Conservation (phyloP, 176 grass and related monocot species). For the Triticum aestivum region IWGSC_CS_RefSeq_v2.1 NC_057799.1:59116544-59117043, state of each 20-base stretch:
- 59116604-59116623: slow-evolving; percentile 30
- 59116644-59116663: not conserved
- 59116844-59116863: not conserved
- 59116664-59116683: not conserved
- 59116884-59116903: not conserved
- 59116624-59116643: not conserved
- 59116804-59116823: not conserved
- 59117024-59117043: not conserved
- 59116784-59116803: not conserved
- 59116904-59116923: slow-evolving; percentile 7
- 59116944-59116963: not conserved
- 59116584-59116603: not conserved
- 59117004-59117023: not conserved
- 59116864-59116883: not conserved
- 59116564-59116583: not conserved
- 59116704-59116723: not conserved
- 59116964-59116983: not conserved
- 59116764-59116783: not conserved
- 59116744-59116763: not conserved
- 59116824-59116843: not conserved
- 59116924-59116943: not conserved
- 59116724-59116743: not conserved
- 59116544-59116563: not conserved
- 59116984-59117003: not conserved
- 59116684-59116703: not conserved